Conservation (phyloP, 2,329 filamentous ascomycete species). For the Fusarium virguliforme region DNA sequence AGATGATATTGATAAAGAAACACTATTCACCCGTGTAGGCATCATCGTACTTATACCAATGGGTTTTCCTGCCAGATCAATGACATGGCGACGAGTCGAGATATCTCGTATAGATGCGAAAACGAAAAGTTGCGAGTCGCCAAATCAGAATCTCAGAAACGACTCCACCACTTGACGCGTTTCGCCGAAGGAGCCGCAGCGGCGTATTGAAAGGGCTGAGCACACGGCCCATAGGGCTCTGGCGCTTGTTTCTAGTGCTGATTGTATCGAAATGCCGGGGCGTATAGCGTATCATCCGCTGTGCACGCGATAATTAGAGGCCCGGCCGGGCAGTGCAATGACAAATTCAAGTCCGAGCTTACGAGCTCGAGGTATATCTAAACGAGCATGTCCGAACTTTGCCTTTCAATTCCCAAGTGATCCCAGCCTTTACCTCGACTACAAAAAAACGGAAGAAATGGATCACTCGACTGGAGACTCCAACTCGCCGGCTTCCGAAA, state of each 20-base stretch:
- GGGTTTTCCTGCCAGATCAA: rapidly evolving
- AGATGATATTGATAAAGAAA: background rate
- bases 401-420: background rate
- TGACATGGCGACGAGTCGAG: background rate
- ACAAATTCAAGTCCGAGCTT: background rate
- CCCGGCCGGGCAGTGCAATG: background rate
- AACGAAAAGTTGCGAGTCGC: background rate
- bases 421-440: background rate
- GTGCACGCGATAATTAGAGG: background rate
- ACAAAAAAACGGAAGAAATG: background rate
- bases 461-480: background rate
- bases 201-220: background rate
- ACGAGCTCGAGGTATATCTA: background rate
- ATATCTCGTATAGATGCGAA: background rate
- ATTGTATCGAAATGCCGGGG: background rate
- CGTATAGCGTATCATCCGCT: slow-evolving; percentile 3
- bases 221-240: background rate
- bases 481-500: background rate
- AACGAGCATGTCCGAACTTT: background rate
- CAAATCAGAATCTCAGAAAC: background rate
- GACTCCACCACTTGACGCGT: background rate
- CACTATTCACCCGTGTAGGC: background rate
- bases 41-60: background rate
- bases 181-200: background rate
- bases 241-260: background rate